Percentiles rank a stretch among this genome's conserved stretches.
Conservation (phyloP, 2,329 filamentous ascomycete species). For the Fusarium hainanense region DNA sequence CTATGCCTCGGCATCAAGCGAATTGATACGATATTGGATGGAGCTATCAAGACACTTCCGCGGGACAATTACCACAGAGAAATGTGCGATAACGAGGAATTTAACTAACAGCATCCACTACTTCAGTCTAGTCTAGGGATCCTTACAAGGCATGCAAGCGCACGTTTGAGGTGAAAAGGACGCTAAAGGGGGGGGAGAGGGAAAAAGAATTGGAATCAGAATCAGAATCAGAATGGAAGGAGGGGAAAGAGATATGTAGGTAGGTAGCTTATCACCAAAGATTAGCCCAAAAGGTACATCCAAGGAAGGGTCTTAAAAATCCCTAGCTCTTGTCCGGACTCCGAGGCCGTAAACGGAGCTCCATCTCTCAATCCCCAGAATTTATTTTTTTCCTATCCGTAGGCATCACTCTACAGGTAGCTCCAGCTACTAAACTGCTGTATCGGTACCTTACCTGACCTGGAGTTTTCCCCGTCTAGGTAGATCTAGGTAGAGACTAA, state of each 20-base stretch:
- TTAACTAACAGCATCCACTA: neutral
- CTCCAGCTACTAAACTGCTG: slow-evolving; percentile 13
- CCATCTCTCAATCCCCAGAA: slow-evolving; percentile 42
- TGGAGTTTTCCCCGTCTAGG: slow-evolving; percentile 32
- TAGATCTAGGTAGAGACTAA: too few relatives aligned
- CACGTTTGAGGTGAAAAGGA: neutral
- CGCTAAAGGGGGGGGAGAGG: slow-evolving; percentile 3
- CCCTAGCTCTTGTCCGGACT: slow-evolving; percentile 45
- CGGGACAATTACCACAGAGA: neutral
- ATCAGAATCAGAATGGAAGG: neutral
- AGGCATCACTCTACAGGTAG: neutral
- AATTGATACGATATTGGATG: neutral
- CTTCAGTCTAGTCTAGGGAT: neutral
- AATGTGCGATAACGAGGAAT: neutral
- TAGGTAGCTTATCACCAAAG: neutral
- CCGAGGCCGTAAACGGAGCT: slow-evolving; percentile 55
- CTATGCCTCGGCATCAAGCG: neutral
- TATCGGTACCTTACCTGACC: slow-evolving; percentile 14
- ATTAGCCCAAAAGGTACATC: slow-evolving; percentile 2
- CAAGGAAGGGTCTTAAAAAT: neutral
- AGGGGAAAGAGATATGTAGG: neutral
- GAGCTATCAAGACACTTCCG: neutral
- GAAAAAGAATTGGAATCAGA: neutral
- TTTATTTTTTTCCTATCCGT: slow-evolving; percentile 41
- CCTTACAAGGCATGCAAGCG: neutral